Conservation (phyloP, 352 stramenopile species). For the Pythium monospermum region DNA sequence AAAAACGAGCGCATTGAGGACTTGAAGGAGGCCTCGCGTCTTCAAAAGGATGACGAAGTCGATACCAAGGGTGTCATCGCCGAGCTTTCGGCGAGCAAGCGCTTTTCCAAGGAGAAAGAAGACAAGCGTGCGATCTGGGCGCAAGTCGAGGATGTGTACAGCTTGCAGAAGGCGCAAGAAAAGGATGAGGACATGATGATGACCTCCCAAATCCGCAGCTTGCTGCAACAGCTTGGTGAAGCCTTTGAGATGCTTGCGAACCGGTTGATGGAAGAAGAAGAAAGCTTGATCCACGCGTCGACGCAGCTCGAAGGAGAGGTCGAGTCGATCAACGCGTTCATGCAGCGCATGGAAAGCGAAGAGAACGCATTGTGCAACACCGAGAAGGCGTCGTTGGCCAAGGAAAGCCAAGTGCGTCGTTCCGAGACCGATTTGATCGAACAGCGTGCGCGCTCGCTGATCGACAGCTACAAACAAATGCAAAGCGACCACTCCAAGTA, state of each 20-base stretch:
- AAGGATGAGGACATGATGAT: conserved; percentile 92
- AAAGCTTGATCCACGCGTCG: conserved; percentile 78
- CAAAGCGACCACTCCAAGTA: conserved; percentile 83
- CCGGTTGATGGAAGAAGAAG: conserved; percentile 78
- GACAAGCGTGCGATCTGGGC: conserved; percentile 85
- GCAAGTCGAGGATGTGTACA: conserved; percentile 83
- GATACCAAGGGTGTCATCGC: conserved; percentile 73
- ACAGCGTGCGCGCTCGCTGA: conserved; percentile 73
- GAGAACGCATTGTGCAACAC: conserved; percentile 77
- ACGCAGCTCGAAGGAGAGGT: conserved; percentile 81
- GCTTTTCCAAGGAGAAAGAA: conserved; percentile 67
- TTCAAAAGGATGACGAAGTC: conserved; percentile 79
- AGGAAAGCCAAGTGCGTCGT: conserved; percentile 78
- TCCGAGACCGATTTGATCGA: conserved; percentile 79
- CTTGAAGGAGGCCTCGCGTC: conserved; percentile 70
- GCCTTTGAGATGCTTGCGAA: conserved; percentile 88
- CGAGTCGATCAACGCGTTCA: conserved; percentile 85
- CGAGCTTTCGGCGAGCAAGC: conserved; percentile 55
- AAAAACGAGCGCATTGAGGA: conserved; percentile 65
- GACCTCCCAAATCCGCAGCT: conserved; percentile 83
- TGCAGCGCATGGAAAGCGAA: conserved; percentile 88
- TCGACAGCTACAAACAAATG: conserved; percentile 89
- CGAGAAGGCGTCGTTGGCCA: conserved; percentile 81
- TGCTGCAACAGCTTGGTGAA: conserved; percentile 81
- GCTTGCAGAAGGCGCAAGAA: conserved; percentile 72